Evolutionary conservation across 1,139 yeast genomes (phyloP), one percentile per base, ranked within the genome.

Genomic region (Meyerozyma elateridarum): DNA sequence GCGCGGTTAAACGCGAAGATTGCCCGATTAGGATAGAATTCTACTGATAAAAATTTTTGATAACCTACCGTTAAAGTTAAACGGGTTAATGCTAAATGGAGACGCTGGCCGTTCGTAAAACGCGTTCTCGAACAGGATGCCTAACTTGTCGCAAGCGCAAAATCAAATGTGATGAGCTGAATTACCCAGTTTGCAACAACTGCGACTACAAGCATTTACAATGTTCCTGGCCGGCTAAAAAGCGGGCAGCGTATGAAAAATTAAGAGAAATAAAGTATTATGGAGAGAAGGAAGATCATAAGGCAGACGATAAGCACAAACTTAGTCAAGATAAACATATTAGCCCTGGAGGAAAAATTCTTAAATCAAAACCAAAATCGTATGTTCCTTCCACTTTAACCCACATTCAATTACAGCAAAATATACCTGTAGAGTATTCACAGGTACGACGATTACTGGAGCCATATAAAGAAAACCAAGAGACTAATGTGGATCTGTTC

Each of bases 161-260:
- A 45, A 63, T 59, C 48, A 64, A 62, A 41, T 64, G 70, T 45
- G 70, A 64, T 46, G 70, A 63, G 44, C 40, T 42, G 15, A 55
- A 53, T 51, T 63, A 54, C 36, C 70, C 70, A 4, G 36, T 34
- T 5, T 64, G 70, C 45, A 44, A 44, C 21, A 58, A 57, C 36
- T 63, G 70, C 41, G 39, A 43, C 28, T 28, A 30, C 8, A 59
- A 53, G 35, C 36, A 40, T 16, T 37, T 60, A 20, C 35, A 36
- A 16, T 64, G 70, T 42, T 43, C 45, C 22, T 64, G 70, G 70
- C 63, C 67, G 3, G 40, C 35, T 9, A 44, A 48, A 27, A 58
- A 54, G 24, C 56, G 54, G 25, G 56, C 56, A 32, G 35, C 56
- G 6, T 47, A 50, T 29, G 42, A 48, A 33, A 52, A 53, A 29